Evolutionary conservation across 23 red algal genomes (phyloP).

Genomic region (Gracilaria domingensis): DNA sequence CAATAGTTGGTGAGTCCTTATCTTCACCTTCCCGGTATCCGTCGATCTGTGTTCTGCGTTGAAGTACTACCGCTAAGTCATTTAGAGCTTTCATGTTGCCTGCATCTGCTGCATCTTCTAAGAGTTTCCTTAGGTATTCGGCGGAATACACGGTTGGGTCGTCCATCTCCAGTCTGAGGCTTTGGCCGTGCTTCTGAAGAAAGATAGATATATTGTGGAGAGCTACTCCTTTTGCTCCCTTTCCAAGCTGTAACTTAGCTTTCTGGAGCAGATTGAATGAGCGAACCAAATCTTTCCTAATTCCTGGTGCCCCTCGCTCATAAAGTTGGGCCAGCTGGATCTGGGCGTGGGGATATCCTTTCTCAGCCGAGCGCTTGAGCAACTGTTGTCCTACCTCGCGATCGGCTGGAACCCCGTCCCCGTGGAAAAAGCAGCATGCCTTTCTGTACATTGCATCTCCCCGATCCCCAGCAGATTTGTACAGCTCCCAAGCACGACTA

Average conservation of each 20-base stretch:
- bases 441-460: constrained; percentile 23
- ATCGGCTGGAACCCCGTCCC: constrained; percentile 12
- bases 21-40: constrained; percentile 10
- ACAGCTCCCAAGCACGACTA: not conserved
- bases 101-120: constrained; percentile 44
- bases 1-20: constrained; percentile 15
- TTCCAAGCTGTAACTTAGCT: constrained; percentile 14
- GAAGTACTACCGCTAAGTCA: constrained; percentile 46
- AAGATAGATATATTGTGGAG: not conserved
- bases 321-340: not conserved
- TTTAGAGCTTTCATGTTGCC: constrained; percentile 21
- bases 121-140: constrained; percentile 22
- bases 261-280: constrained; percentile 18
- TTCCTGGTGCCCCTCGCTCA: constrained; percentile 5
- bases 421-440: constrained; percentile 24
- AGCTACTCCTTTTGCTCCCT: constrained; percentile 7
- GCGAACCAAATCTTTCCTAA: not conserved
- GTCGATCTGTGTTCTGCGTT: constrained; percentile 7
- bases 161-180: constrained; percentile 1
- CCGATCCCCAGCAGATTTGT: constrained; percentile 12
- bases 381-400: constrained; percentile 1
- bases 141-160: constrained; percentile 6
- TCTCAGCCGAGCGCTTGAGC: constrained; percentile 3
- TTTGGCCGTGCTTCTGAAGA: constrained; percentile 10
- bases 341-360: constrained; percentile 41